A percentile compares a stretch with the other conserved stretches of the same genome.
phyloP scores from a whole-genome alignment of 2,329 filamentous ascomycete genomes.

The Phaeosphaeria sp. region DNA sequence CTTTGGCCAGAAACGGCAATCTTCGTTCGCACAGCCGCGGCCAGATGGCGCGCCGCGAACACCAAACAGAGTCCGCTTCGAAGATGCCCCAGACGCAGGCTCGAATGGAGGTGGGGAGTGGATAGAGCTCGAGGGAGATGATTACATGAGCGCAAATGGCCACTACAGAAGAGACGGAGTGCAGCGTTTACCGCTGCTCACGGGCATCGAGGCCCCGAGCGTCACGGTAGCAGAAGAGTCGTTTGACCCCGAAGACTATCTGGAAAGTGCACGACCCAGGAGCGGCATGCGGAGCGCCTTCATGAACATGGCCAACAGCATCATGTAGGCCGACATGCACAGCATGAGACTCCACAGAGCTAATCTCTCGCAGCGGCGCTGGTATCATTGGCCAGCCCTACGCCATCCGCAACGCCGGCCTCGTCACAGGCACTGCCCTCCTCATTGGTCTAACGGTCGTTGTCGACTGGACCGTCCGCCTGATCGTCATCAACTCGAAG shows the following conservation, averaged over 20 bases:
- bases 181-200: slow-evolving; percentile 73
- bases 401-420: slow-evolving; percentile 90
- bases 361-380: slow-evolving; percentile 56
- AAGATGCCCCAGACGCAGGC: slow-evolving; percentile 48
- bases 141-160: slow-evolving; percentile 60
- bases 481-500: slow-evolving; percentile 98
- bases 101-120: slow-evolving; percentile 48
- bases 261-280: slow-evolving; percentile 74
- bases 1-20: slow-evolving; percentile 42
- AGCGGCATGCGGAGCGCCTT: slow-evolving; percentile 87
- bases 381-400: slow-evolving; percentile 85
- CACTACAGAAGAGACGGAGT: slow-evolving; percentile 49
- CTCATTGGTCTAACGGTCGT: slow-evolving; percentile 80
- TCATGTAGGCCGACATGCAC: slow-evolving; percentile 64
- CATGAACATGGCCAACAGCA: slow-evolving; percentile 99
- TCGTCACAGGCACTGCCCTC: slow-evolving; percentile 79
- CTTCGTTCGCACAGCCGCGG: slow-evolving; percentile 55
- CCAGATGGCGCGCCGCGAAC: slow-evolving; percentile 65
- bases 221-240: slow-evolving; percentile 69
- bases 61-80: slow-evolving; percentile 77
- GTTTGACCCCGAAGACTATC: slow-evolving; percentile 63
- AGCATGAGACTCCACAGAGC: neutral
- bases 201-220: slow-evolving; percentile 82
- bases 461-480: slow-evolving; percentile 95
- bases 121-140: slow-evolving; percentile 65